Percentiles rank a stretch among this genome's conserved stretches.
Evolutionary conservation across 2,329 filamentous ascomycete species (phyloP).

Genomic region (Venturia oleaginea): DNA sequence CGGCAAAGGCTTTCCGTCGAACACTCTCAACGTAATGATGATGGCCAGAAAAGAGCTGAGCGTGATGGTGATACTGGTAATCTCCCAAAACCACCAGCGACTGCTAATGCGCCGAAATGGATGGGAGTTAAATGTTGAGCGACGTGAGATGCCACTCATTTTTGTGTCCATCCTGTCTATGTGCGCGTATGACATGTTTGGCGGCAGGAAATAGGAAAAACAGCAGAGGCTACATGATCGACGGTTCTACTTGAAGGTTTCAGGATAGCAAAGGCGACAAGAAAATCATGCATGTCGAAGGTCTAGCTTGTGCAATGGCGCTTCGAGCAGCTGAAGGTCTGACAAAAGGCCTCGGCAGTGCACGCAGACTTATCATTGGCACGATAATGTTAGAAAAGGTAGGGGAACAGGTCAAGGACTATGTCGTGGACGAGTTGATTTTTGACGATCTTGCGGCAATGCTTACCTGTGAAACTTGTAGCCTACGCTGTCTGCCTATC

Average conservation of each 20-base stretch:
- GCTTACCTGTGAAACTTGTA: background rate
- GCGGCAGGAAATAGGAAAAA: background rate
- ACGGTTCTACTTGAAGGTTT: background rate
- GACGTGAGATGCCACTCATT: background rate
- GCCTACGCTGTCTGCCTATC: background rate
- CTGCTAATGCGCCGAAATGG: background rate
- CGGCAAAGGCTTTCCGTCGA: slow-evolving; percentile 6
- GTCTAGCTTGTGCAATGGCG: background rate
- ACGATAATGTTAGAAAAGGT: background rate
- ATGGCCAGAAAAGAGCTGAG: slow-evolving; percentile 2
- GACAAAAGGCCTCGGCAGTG: background rate
- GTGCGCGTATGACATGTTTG: background rate
- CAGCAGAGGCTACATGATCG: background rate
- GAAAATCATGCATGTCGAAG: background rate
- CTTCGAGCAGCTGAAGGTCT: background rate
- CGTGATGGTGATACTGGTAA: background rate
- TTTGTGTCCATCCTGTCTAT: background rate
- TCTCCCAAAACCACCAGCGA: slow-evolving; percentile 7
- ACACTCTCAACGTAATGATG: slow-evolving; percentile 1
- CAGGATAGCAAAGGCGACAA: background rate
- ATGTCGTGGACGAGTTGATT: background rate
- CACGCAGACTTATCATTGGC: background rate
- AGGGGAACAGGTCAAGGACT: background rate
- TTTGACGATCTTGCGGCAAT: background rate
- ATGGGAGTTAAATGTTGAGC: background rate